These are phyloP conservation scores for Claviceps sorghi DNA, from an alignment of 2,329 filamentous ascomycete genomes.

Conservation along the genomic window DNA sequence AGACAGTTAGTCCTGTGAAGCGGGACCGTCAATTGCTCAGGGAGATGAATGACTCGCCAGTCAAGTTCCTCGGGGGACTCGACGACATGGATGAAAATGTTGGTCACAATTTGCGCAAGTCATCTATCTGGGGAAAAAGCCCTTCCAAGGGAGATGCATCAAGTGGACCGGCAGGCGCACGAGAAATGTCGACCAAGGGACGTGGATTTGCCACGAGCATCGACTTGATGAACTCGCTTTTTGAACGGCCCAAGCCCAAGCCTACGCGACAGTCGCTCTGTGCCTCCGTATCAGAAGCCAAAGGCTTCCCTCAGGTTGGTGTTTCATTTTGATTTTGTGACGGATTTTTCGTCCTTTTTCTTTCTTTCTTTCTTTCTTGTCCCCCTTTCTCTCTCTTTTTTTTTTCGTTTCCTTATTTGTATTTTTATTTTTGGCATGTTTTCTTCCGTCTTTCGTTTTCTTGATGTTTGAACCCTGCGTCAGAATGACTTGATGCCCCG, in stretches of 20 bases:
- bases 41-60: slow-evolving; percentile 41
- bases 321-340: slow-evolving; percentile 21
- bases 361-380: background rate
- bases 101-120: slow-evolving; percentile 33
- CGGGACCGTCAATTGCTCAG: slow-evolving; percentile 65
- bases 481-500: slow-evolving; percentile 11
- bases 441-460: background rate
- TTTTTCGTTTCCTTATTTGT: background rate
- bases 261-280: slow-evolving; percentile 39
- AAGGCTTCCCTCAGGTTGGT: slow-evolving; percentile 84
- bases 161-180: slow-evolving; percentile 16
- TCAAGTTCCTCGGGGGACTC: slow-evolving; percentile 13
- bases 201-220: slow-evolving; percentile 75
- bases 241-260: slow-evolving; percentile 56
- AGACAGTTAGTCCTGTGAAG: slow-evolving; percentile 88
- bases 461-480: slow-evolving; percentile 4
- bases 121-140: slow-evolving; percentile 22
- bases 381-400: too few relatives aligned
- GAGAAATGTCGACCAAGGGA: slow-evolving; percentile 29
- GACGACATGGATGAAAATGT: slow-evolving; percentile 21
- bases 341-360: slow-evolving; percentile 7
- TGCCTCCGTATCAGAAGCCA: slow-evolving; percentile 31
- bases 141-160: slow-evolving; percentile 15
- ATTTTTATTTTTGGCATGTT: too few relatives aligned
- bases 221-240: slow-evolving; percentile 91